phyloP scores from a whole-genome alignment of 202 grass and related monocot species.

The Carex sylvatica region DNA sequence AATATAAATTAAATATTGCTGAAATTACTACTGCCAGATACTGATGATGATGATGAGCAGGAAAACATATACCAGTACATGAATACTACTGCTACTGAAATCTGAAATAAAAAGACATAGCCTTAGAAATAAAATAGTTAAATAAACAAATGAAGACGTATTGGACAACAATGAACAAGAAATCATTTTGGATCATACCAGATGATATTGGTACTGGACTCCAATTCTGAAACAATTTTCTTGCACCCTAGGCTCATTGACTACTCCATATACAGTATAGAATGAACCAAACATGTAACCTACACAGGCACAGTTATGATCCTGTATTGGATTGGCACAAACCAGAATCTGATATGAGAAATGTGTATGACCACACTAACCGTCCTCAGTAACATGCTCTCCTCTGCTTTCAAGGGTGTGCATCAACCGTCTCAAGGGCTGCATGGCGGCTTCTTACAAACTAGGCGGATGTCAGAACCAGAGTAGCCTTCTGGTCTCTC shows the following conservation, averaged over 20 bases:
- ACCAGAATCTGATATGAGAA: neutral
- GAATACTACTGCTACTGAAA: neutral
- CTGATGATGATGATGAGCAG: neutral
- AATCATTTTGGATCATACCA: neutral
- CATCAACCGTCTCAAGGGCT: conserved; percentile 84
- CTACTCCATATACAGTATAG: neutral
- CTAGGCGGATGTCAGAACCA: conserved; percentile 80
- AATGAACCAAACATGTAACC: neutral
- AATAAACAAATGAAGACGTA: neutral
- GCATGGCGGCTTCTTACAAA: conserved; percentile 95
- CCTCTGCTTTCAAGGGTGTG: conserved; percentile 47
- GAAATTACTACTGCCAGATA: neutral
- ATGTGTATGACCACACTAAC: conserved; percentile 45
- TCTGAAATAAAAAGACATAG: neutral
- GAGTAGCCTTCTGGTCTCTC: conserved; percentile 87
- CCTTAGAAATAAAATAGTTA: neutral
- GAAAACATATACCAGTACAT: neutral
- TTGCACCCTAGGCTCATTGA: neutral
- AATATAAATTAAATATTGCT: neutral
- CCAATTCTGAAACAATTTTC: neutral
- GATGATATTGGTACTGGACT: neutral
- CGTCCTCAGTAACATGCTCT: conserved; percentile 55
- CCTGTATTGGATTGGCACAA: too few species aligned
- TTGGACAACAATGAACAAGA: neutral
- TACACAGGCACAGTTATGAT: neutral